Evolutionary conservation across 202 grass and related monocot species (phyloP), one percentile per base, ranked within the genome.

Genomic region (Panicum hallii): DNA sequence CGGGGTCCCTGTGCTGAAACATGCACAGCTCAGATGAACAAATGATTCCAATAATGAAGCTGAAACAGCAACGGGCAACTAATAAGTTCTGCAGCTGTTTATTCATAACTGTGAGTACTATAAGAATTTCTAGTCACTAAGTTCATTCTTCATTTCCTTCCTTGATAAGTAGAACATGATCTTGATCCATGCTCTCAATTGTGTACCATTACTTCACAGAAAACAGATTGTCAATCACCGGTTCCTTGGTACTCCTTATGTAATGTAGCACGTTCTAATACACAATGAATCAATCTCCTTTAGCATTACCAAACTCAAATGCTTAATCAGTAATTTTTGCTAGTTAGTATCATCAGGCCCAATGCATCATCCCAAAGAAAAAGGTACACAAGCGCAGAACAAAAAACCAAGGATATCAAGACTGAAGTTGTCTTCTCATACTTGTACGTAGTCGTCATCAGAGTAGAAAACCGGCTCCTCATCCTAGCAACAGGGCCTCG

Each of bases 1-100:
- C 6, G 87, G 30, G 14, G 86, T 75, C 86, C 82, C 84, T 84
- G 83, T 83, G 45, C 87, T 94, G 87, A 87, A 82, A 71, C 50
- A 86, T 48, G 52, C 20, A 75, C 20, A 75, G 45, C 22, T 69
- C 61, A 52, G 20, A 72, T 82, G 38, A 85, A 64, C 55, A 73
- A 43, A 44, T 38, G 41, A 36, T 53, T 72, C 58, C n/a, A n/a
- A 30, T 60, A 15, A 61, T 44, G 54, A 60, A 49, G 6, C 65
- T 61, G 23, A 68, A 41, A 48, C 55, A 81, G 19, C 5, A 8
- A 79, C 11, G 5, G 5, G 42, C 22, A 43, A 74, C 49, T 1
- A 74, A 79, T 9, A 72, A 78, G 42, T 44, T 36, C 36, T 67
- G 49, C 22, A 82, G 9, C 30, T 52, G 5, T 14, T n/a, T 50